Base-by-base conservation (phyloP, 1,284 basidiomycete genomes). In the Malassezia furfur region DNA sequence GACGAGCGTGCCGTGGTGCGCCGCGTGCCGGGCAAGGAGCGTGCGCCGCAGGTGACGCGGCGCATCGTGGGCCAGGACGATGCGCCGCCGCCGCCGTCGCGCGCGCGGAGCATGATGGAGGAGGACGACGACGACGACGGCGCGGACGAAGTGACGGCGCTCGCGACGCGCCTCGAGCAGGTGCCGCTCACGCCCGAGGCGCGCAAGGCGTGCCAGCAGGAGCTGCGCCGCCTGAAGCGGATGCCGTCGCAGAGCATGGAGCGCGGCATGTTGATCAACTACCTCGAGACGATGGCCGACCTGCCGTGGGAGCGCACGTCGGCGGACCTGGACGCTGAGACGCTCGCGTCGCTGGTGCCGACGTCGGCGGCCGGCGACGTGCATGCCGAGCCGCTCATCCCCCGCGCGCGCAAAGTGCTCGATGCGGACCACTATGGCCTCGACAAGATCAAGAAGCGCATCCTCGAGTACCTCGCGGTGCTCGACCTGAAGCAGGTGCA, bases 341-440 rank as follows among this genome's bases (percentile, higher is more conserved):
- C 45, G 31, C 31, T 40, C 12, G 28, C 12, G 19, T 8, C 28
- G 10, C 31, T 58, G 2, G 48, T 63, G 10, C 63, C 63, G 39
- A 36, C 52, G 6, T 38, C 35, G 47, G 54, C 44, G 41, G 36
- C 28, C 21, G 50, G 25, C 38, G 49, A 12, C 4, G 15, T 19
- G 40, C 52, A 37, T 39, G 48, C 61, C 25, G 66, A 73, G 52
- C 65, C 66, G 45, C 59, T 76, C 34, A 67, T 75, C 4, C 60
- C 61, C 28, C 63, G 70, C 28, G 68, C 72, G 22, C 56, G 64
- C 19, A 54, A 65, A 21, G 72, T 75, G 48, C 68, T 78, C 19
- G 75, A 78, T 54, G 70, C 75, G 15, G 77, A 78, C 51, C 77
- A 78, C 60, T 78, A 74, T 48, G 77, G 77, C 11, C 63, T 78